Base-by-base conservation (phyloP, 2,329 filamentous ascomycete genomes). In the Curvularia sp. region DNA sequence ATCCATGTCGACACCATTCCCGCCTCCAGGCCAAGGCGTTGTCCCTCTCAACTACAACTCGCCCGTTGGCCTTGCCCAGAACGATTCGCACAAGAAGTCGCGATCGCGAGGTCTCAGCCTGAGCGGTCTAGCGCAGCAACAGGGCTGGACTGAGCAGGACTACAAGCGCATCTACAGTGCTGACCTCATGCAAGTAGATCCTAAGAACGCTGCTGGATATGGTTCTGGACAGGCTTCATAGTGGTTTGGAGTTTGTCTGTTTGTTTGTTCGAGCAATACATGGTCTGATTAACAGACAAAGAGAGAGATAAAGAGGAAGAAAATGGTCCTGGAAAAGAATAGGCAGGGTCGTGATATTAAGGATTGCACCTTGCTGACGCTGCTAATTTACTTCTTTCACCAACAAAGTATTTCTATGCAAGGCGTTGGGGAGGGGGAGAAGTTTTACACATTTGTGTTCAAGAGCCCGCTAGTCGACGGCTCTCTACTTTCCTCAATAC, bases 71-170 rank as follows among this genome's bases (percentile, higher is more conserved):
- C 58, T 55, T 5, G 49, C 59, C 5, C 69, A 71, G 27, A 57
- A 61, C 1, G 72, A 76, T 15, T 58, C 63, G 3, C 45, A 71
- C 23, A 74, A 73, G 65, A 75, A 71, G 58, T 65, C 66, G 3
- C 59, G 69, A 18, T 68, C 69, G 7, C 63, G 66, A 12, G 74
- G 73, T 1, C 55, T 76, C 53, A 75, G 71, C 43, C 53, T 77
- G 15, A 71, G 67, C 2, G 54, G 57, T 15, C 53, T 77, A 48
- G 73, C 68, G 1, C 65, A 72, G 28, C 62, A 72, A 49, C 72
- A 72, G 54, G 72, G 72, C 39, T 77, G 73, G 73, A 76, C 51
- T 45, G 70, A 72, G 57, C 70, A 76, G 60, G 74, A 77, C 34
- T 67, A 66, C 54, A 77, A 72, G 61, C 69, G 72, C 36, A 49